These are phyloP conservation scores for Chaetothyriales sp. DNA, from an alignment of 2,329 filamentous ascomycete species.

Conservation along the genomic window DNA sequence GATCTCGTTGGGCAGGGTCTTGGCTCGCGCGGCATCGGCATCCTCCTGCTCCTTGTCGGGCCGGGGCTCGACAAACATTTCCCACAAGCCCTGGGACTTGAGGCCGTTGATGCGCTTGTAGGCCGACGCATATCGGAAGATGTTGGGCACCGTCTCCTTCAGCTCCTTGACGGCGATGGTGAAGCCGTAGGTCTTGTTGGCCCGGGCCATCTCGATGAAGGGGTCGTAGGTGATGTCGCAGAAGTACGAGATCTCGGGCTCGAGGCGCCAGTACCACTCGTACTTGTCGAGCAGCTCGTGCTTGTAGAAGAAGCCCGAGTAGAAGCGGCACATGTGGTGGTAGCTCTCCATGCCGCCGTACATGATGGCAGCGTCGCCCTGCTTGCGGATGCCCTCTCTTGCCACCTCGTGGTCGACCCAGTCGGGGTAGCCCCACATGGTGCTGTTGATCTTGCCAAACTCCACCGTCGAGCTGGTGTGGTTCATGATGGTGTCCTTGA, in stretches of 20 bases:
- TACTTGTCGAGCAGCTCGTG: slow-evolving; percentile 90
- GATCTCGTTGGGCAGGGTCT: slow-evolving; percentile 69
- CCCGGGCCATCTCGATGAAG: slow-evolving; percentile 83
- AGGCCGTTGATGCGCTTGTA: slow-evolving; percentile 90
- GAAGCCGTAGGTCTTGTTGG: slow-evolving; percentile 97
- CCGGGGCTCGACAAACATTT: slow-evolving; percentile 85
- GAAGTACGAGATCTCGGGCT: slow-evolving; percentile 99
- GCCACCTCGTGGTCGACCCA: slow-evolving; percentile 92
- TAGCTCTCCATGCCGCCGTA: slow-evolving; percentile 98
- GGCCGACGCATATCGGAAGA: slow-evolving; percentile 95
- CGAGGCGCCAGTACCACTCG: slow-evolving; percentile 98
- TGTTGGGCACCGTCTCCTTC: slow-evolving; percentile 93
- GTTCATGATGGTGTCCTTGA: slow-evolving; percentile 75
- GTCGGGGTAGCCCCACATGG: slow-evolving; percentile 93
- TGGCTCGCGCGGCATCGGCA: slow-evolving; percentile 47
- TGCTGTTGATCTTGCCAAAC: slow-evolving; percentile 81
- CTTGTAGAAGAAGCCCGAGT: slow-evolving; percentile 98
- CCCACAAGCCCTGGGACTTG: slow-evolving; percentile 85
- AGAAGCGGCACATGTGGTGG: slow-evolving; percentile 98
- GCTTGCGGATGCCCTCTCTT: slow-evolving; percentile 89
- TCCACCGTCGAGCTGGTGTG: slow-evolving; percentile 81
- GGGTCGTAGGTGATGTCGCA: slow-evolving; percentile 99
- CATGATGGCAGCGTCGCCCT: slow-evolving; percentile 96
- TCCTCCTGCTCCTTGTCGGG: slow-evolving; percentile 36
- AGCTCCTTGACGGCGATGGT: slow-evolving; percentile 98